Evolutionary conservation across 2,329 filamentous ascomycete genomes (phyloP), one percentile per base, ranked within the genome.

Genomic region (Xylaria sp.): DNA sequence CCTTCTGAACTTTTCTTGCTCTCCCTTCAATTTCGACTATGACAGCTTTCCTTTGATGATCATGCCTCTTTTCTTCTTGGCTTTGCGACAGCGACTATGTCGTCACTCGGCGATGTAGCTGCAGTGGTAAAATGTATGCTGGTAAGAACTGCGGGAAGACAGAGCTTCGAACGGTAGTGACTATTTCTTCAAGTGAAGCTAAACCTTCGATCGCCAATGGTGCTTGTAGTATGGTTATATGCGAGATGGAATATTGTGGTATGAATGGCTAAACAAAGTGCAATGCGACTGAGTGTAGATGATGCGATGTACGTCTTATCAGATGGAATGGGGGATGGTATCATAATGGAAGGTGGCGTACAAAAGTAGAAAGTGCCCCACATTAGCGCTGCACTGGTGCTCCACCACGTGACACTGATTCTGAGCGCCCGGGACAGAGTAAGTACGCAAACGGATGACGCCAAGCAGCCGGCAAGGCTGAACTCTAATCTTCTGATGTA

Each of bases 101-200:
- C 64, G 69, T 71, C 69, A 71, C 69, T 69, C 36, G 61, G 64
- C 63, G 58, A 67, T 52, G 64, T 28, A 70, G 63, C 53, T 25
- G 62, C 50, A 64, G 20, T 57, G 5, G 15, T 18, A 57, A 53
- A 48, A 23, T 34, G 12, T 41, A 43, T 39, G 30, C 32, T 61
- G 20, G 57, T 32, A 45, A 39, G 48, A 39, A 36, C 32, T 60
- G 43, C 30, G 20, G 13, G 23, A n/a, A 20, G 20, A 18, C 15
- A 61, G n/a, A 34, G 45, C 9, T 10, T 41, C n/a, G 34, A 46
- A 23, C 36, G 28, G 20, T 55, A 43, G 46, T 18, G 41, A 34
- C 32, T 53, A 59, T 36, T 23, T 46, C 18, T 62, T 45, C 28
- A 53, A 30, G 9, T 8, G 48, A 32, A 30, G 15, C n/a, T 32